Evolutionary conservation across 371 early-diverging fungal genomes (phyloP).

Genomic region (Rhizopus delemar): DNA sequence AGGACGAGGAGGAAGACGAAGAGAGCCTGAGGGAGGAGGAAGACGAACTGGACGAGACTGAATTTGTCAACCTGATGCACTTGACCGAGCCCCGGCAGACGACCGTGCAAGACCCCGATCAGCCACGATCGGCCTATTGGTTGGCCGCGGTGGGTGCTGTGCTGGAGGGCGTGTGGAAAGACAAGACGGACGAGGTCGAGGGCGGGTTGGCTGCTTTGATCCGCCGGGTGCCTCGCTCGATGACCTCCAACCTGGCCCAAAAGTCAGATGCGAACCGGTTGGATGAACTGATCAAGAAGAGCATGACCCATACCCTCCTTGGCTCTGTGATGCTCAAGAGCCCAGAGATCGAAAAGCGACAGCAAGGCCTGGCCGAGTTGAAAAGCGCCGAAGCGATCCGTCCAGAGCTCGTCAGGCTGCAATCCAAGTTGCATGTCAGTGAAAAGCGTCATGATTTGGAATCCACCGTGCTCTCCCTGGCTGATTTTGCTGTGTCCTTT

Average conservation of each 20-base stretch:
- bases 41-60: constrained; percentile 1
- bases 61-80: constrained; percentile 16
- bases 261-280: constrained; percentile 22
- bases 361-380: constrained; percentile 31
- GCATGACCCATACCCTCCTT: constrained; percentile 31
- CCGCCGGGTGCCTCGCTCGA: constrained; percentile 32
- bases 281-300: constrained; percentile 31
- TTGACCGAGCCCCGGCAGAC: constrained; percentile 10
- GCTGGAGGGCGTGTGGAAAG: constrained; percentile 38
- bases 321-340: constrained; percentile 32
- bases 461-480: constrained; percentile 29
- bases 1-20: background rate
- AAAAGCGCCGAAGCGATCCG: constrained; percentile 25
- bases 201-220: constrained; percentile 20
- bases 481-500: constrained; percentile 42
- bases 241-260: constrained; percentile 22
- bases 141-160: constrained; percentile 38
- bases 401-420: constrained; percentile 9
- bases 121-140: constrained; percentile 39
- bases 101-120: constrained; percentile 17
- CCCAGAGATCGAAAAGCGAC: constrained; percentile 16
- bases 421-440: background rate
- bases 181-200: constrained; percentile 25
- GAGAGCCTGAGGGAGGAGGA: background rate
- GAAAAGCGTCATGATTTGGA: constrained; percentile 22